These are phyloP conservation scores for Termitomyces sp. DNA, from an alignment of 768 basidiomycete species.

Conservation along the genomic window DNA sequence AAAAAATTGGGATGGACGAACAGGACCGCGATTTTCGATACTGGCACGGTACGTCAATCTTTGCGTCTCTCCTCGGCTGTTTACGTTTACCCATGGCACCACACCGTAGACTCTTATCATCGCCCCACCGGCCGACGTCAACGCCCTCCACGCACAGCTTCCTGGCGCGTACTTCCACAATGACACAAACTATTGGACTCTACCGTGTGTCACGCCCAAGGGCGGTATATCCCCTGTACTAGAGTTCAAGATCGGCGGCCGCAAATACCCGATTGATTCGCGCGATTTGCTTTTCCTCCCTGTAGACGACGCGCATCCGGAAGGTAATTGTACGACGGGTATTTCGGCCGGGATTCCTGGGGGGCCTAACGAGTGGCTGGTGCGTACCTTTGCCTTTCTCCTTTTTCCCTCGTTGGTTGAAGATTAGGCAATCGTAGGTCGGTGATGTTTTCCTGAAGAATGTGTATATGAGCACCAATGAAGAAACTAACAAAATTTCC, in stretches of 20 bases:
- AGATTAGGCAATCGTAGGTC: slow-evolving; percentile 15
- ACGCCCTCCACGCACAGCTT: slow-evolving; percentile 48
- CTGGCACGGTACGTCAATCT: slow-evolving; percentile 24
- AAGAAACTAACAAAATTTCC: slow-evolving; percentile 25
- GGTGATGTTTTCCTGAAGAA: slow-evolving; percentile 39
- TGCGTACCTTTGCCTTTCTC: not conserved
- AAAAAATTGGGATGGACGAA: slow-evolving; percentile 30
- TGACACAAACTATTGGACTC: slow-evolving; percentile 39
- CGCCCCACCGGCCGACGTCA: slow-evolving; percentile 36
- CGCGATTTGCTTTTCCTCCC: slow-evolving; percentile 53
- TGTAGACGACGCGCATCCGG: slow-evolving; percentile 37
- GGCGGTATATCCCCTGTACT: slow-evolving; percentile 39
- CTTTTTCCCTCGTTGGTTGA: not conserved
- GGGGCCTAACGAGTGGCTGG: slow-evolving; percentile 44
- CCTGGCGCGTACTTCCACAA: slow-evolving; percentile 47
- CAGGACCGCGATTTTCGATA: slow-evolving; percentile 54
- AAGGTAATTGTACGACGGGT: slow-evolving; percentile 54
- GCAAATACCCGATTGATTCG: slow-evolving; percentile 52
- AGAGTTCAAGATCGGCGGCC: slow-evolving; percentile 52
- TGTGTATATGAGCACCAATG: slow-evolving; percentile 33
- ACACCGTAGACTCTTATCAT: slow-evolving; percentile 13
- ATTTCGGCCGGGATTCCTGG: slow-evolving; percentile 50
- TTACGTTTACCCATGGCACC: not conserved
- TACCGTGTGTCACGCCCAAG: slow-evolving; percentile 49
- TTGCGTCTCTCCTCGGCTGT: not conserved